phyloP scores from a whole-genome alignment of 2,329 filamentous ascomycete genomes.

The Calonectria honghensis region DNA sequence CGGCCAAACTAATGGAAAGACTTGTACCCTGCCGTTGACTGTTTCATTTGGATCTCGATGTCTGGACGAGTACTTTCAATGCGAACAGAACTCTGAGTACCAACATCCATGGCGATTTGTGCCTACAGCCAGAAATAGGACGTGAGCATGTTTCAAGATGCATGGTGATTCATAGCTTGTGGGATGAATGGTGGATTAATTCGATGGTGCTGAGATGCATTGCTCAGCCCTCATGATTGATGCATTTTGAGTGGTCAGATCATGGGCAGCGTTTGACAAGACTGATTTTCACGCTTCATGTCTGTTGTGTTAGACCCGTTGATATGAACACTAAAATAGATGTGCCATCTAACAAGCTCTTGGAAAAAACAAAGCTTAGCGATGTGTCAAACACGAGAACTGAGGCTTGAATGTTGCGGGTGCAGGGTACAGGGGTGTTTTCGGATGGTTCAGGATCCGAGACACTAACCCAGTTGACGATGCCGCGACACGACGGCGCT shows the following conservation, averaged over 20 bases:
- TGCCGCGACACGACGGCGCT: constrained; percentile 29
- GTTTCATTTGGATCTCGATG: constrained; percentile 1
- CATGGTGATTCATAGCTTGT: background rate
- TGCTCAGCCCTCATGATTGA: background rate
- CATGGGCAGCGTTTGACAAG: background rate
- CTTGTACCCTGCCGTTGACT: background rate
- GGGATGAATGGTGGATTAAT: background rate
- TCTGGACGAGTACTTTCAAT: background rate
- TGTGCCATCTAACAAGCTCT: background rate
- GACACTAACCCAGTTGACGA: constrained; percentile 31
- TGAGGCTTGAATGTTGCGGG: background rate
- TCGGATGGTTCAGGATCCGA: constrained; percentile 24
- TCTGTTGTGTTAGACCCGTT: background rate
- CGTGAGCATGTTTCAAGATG: background rate
- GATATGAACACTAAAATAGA: background rate
- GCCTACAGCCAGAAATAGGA: background rate
- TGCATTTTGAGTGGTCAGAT: background rate
- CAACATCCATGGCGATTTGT: background rate
- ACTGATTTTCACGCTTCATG: background rate
- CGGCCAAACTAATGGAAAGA: background rate
- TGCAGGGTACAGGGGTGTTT: constrained; percentile 4
- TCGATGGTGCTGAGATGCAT: background rate
- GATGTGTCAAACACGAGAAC: too few relatives aligned
- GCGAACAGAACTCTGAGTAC: background rate
- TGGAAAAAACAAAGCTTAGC: background rate